phyloP scores from a whole-genome alignment of 2,329 filamentous ascomycete species.

The Pyrenochaeta sp. region DNA sequence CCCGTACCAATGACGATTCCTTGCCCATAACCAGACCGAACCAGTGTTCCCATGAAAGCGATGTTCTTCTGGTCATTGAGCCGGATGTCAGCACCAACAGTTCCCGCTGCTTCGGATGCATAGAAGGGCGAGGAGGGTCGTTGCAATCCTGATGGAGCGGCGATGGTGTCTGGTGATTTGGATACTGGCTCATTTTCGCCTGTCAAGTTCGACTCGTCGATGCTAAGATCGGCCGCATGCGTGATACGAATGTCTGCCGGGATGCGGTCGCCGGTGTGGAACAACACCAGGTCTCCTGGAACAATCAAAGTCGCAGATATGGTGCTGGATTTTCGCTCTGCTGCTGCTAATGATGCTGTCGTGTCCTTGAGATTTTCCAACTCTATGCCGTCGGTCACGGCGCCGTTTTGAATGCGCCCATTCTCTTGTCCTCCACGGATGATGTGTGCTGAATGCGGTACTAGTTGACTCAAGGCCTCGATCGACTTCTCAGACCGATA shows the following conservation, averaged over 20 bases:
- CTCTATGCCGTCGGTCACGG: conserved; percentile 50
- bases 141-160: conserved; percentile 47
- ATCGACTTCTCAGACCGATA: conserved; percentile 97
- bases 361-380: conserved; percentile 60
- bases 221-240: conserved; percentile 84
- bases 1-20: conserved; percentile 98
- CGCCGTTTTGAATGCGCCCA: conserved; percentile 28
- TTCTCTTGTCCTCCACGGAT: conserved; percentile 59
- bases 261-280: conserved; percentile 94
- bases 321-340: conserved; percentile 79
- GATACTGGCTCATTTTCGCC: conserved; percentile 94
- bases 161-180: conserved; percentile 72
- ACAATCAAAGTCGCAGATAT: conserved; percentile 89
- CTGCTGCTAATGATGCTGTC: conserved; percentile 66
- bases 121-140: conserved; percentile 64
- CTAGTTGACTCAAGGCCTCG: conserved; percentile 90
- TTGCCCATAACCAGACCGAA: conserved; percentile 93
- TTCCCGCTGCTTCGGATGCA: conserved; percentile 64
- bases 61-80: conserved; percentile 85
- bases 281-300: conserved; percentile 89
- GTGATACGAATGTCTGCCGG: conserved; percentile 96
- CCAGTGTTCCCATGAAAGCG: conserved; percentile 96
- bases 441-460: conserved; percentile 95
- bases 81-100: conserved; percentile 69
- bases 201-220: conserved; percentile 96